Base-by-base conservation (phyloP, 2,329 filamentous ascomycete species). In the Talaromyces rugulosus region DNA sequence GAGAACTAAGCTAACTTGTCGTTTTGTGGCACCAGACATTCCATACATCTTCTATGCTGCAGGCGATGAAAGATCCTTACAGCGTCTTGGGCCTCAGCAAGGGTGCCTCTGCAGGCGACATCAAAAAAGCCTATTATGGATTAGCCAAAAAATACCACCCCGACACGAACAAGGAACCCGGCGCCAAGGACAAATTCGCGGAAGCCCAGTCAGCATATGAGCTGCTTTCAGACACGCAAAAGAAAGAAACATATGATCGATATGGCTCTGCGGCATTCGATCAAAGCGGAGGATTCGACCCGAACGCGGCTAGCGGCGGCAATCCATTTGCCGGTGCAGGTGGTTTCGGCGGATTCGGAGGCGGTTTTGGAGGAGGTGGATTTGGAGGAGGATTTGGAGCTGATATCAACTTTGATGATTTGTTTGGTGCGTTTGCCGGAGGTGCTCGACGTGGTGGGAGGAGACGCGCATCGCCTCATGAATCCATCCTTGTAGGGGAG, bases 91-190 rank as follows among this genome's bases (percentile, higher is more conserved):
- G 95, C 14, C 91, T 99, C 33, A 82, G 82, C 70, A 96, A 94
- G 75, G 84, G 78, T 65, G 91, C 95, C n/a, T 88, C 91, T 1
- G 81, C 92, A 3, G 82, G 87, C 63, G 94, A 98, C 40, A 98
- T 99, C 75, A 99, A 99, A 76, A 98, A 97, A 77, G 93, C 95
- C 3, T 99, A 99, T 81, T 99, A 99, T 74, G 91, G 93, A 57
- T 82, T 98, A 63, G 95, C 95, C 23, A 99, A 99, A 78, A 99
- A 98, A 73, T 99, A 87, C 74, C 95, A 99, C 71, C 95, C 95
- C 8, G 95, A 99, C 75, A 98, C 95, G 40, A 99, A 98, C 82
- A 98, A 98, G 76, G 95, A 98, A 69, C 77, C 91, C 2, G 84
- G 82, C n/a, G 93, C 95, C 40, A 98, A 98, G 75, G 95, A 98